These are phyloP conservation scores for Chalaropsis ovoidea DNA, from an alignment of 2,329 filamentous ascomycete species.

Conservation along the genomic window DNA sequence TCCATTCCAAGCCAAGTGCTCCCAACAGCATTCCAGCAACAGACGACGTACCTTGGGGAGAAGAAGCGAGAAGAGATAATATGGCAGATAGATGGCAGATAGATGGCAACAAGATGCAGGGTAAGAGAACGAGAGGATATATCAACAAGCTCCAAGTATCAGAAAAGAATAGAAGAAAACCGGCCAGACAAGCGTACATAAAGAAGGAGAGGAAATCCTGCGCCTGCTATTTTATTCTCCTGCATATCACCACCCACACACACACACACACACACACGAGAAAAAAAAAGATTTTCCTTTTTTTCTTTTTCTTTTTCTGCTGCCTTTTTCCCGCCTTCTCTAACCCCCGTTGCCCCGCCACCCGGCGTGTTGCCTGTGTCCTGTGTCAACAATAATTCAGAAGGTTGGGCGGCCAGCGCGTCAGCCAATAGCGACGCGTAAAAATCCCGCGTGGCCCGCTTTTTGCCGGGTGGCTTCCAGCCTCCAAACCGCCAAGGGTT, in stretches of 20 bases:
- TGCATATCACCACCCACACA: background rate
- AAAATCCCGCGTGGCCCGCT: background rate
- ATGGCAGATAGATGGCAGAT: background rate
- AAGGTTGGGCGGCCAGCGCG: constrained; percentile 1
- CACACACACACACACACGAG: too few relatives aligned
- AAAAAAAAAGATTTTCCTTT: background rate
- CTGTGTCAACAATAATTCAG: background rate
- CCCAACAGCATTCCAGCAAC: background rate
- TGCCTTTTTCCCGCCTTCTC: background rate
- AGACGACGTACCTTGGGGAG: background rate
- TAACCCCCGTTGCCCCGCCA: constrained; percentile 1
- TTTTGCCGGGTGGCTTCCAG: background rate
- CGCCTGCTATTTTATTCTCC: background rate
- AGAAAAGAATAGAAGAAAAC: background rate
- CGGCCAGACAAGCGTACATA: background rate
- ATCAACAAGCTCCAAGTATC: background rate
- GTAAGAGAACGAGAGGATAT: background rate
- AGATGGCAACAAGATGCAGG: background rate
- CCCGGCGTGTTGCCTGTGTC: too few relatives aligned
- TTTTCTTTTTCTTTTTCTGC: background rate
- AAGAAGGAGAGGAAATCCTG: background rate
- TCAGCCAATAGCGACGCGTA: constrained; percentile 3
- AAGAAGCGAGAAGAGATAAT: background rate
- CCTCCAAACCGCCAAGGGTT: background rate
- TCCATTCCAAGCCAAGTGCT: background rate